Base-by-base conservation (phyloP, 768 basidiomycete species). In the Lactarius sp. region DNA sequence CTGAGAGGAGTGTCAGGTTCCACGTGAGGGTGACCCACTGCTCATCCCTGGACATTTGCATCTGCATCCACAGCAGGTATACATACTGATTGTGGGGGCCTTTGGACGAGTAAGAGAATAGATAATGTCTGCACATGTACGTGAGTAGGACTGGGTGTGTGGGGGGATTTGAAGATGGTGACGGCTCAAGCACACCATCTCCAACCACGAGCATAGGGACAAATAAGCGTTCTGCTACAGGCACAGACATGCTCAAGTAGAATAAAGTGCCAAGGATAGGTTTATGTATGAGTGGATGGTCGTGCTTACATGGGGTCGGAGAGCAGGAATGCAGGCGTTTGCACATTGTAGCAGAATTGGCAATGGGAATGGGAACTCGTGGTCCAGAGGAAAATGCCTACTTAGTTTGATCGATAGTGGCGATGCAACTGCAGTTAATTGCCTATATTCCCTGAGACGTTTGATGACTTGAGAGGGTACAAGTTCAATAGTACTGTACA, bases 1-100 rank as follows among this genome's bases (percentile, higher is more conserved):
- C 50, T 16, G 64, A 49, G n/a, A 46, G 44, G 31, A 91, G 86
- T 16, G 81, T 79, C 64, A 91, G 78, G 53, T 81, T 85, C 59
- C 82, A 79, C 4, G 90, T 81, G 70, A 85, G 87, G 61, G 79
- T 77, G 10, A 91, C 88, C 90, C 88, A 92, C 69, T 90, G 88
- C 62, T 90, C 89, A 14, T 62, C 61, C 42, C 27, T 62, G 61
- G 27, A 62, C n/a, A 18, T 22, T 54, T 41, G 16, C 61, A 50
- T 52, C 68, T 42, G 14, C 52, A 33, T 39, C 39, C 20, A 39
- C 16, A 75, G 73, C 46, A 27, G 27, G 27, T 27, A 27, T 2
- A 27, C 27, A 27, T 27, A 27, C 27, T 2, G 27, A 27, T 27
- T 55, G 36, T 8, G 14, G 37, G 37, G 53, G 27, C 16, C 39